A percentile compares a stretch with the other conserved stretches of the same genome.
Evolutionary conservation across 768 basidiomycete genomes (phyloP).

Genomic region (Psilocybe subaeruginosa): DNA sequence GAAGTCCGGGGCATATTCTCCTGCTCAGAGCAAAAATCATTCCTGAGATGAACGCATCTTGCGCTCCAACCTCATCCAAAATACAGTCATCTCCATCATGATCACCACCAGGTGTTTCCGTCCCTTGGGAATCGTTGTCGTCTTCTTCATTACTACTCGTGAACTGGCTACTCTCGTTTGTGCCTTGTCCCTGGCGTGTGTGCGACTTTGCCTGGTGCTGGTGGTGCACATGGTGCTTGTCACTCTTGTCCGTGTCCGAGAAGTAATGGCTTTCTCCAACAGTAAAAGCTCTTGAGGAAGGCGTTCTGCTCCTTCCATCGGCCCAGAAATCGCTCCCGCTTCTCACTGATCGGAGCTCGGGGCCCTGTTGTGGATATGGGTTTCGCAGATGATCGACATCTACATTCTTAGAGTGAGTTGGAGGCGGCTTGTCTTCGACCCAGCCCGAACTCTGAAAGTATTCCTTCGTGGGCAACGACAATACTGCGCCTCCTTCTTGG

Average conservation of each 20-base stretch:
- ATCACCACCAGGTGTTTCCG: slow-evolving; percentile 49
- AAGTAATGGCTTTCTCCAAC: slow-evolving; percentile 34
- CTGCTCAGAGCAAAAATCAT: slow-evolving; percentile 85
- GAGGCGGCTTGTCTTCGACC: slow-evolving; percentile 54
- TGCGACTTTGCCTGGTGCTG: slow-evolving; percentile 22
- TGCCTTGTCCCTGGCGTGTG: slow-evolving; percentile 26
- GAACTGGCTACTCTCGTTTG: slow-evolving; percentile 33
- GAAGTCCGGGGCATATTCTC: slow-evolving; percentile 70
- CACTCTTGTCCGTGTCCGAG: slow-evolving; percentile 31
- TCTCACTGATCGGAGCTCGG: slow-evolving; percentile 49
- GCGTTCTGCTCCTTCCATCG: slow-evolving; percentile 53
- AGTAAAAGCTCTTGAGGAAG: slow-evolving; percentile 60
- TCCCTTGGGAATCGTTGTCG: slow-evolving; percentile 62
- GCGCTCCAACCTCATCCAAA: slow-evolving; percentile 76
- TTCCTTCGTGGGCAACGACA: slow-evolving; percentile 81
- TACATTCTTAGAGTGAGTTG: slow-evolving; percentile 17
- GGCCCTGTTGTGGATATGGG: slow-evolving; percentile 23
- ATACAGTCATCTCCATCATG: slow-evolving; percentile 43
- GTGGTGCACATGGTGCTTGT: slow-evolving; percentile 19
- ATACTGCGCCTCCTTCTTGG: slow-evolving; percentile 75
- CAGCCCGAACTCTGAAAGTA: slow-evolving; percentile 88
- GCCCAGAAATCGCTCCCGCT: slow-evolving; percentile 85
- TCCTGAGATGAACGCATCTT: slow-evolving; percentile 84
- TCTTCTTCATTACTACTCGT: slow-evolving; percentile 39
- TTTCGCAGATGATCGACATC: slow-evolving; percentile 17